These are phyloP conservation scores for Vigna angularis DNA, from an alignment of 306 rosid species.

Conservation along the genomic window DNA sequence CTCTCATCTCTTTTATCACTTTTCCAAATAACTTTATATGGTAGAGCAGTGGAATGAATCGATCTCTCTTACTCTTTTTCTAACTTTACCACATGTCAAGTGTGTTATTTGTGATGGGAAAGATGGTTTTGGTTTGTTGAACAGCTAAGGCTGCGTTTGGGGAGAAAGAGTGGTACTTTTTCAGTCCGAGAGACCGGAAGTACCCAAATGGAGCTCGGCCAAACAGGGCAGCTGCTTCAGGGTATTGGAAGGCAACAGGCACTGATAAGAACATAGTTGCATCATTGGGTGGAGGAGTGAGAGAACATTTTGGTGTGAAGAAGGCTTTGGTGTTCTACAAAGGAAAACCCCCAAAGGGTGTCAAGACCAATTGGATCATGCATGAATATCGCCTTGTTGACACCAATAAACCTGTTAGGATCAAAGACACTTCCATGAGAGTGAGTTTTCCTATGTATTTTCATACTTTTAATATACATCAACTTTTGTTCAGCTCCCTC, in stretches of 20 bases:
- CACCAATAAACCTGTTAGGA: conserved; percentile 5
- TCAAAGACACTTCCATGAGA: conserved; percentile 22
- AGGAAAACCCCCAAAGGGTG: conserved; percentile 28
- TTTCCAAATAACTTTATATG: too few species aligned
- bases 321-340: conserved; percentile 24
- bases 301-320: conserved; percentile 26
- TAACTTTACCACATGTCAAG: too few species aligned
- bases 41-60: too few species aligned
- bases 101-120: not conserved
- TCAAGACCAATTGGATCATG: conserved; percentile 20
- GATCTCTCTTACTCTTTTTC: too few species aligned
- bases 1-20: too few species aligned
- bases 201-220: conserved; percentile 22
- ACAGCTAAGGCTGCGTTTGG: conserved; percentile 28
- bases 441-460: not conserved
- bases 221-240: conserved; percentile 28
- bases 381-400: conserved; percentile 26
- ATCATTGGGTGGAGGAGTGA: not conserved
- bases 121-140: not conserved
- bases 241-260: conserved; percentile 30
- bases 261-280: conserved; percentile 28
- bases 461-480: too few species aligned
- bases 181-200: conserved; percentile 20
- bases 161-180: conserved; percentile 31
- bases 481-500: too few species aligned